Evolutionary conservation across 495 filamentous ascomycete genomes (phyloP).

Genomic region (Tuber melanosporum): DNA sequence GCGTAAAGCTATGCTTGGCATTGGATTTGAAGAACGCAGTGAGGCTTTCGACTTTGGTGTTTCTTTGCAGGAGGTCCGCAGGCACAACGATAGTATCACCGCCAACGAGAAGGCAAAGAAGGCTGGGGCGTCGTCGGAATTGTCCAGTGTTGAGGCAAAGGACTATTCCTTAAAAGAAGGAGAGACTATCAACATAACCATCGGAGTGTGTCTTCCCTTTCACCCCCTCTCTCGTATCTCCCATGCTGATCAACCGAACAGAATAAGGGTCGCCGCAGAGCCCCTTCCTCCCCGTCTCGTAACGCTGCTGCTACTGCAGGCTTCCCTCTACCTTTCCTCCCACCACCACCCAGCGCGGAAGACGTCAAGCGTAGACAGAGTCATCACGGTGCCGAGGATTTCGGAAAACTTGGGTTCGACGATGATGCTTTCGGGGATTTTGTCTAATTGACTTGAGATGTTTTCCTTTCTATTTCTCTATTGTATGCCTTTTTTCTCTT

Average conservation of each 20-base stretch:
- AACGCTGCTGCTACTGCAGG: constrained; percentile 7
- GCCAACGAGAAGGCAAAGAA: constrained; percentile 14
- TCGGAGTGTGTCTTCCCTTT: constrained; percentile 47
- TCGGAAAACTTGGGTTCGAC: constrained; percentile 56
- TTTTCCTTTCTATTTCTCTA: not conserved
- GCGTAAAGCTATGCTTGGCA: constrained; percentile 66
- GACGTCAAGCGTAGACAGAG: constrained; percentile 52
- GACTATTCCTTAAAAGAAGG: constrained; percentile 78
- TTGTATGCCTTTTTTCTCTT: not conserved
- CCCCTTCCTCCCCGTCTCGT: constrained; percentile 37
- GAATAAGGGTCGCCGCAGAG: constrained; percentile 41
- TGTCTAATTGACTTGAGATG: constrained; percentile 25
- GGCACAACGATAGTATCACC: constrained; percentile 20
- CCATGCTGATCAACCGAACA: constrained; percentile 33
- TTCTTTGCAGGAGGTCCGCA: constrained; percentile 63
- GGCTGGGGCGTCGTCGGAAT: constrained; percentile 7
- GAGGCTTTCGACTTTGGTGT: constrained; percentile 78
- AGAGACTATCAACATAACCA: constrained; percentile 74
- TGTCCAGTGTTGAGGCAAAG: constrained; percentile 49
- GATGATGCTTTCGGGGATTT: constrained; percentile 64
- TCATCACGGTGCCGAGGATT: constrained; percentile 41
- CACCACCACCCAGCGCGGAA: constrained; percentile 58
- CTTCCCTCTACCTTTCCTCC: constrained; percentile 45
- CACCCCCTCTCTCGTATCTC: not conserved
- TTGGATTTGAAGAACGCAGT: constrained; percentile 76